Conservation (phyloP, 2,329 filamentous ascomycete species). For the Simplicillium sp. region DNA sequence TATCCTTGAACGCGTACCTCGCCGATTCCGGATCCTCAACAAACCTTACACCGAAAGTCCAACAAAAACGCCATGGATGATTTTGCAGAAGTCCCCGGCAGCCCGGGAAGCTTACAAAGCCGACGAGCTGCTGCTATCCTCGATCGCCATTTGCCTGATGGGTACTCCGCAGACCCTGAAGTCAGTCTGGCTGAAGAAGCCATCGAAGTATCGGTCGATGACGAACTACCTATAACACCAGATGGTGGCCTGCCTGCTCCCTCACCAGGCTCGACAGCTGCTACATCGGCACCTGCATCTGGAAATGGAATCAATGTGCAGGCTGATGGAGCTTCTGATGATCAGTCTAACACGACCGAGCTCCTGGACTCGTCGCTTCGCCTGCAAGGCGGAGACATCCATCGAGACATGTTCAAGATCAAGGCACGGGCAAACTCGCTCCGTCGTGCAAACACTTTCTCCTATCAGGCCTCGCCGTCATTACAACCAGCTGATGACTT, state of each 20-base stretch:
- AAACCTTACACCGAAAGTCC: too few relatives aligned
- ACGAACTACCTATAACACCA: constrained; percentile 6
- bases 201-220: constrained; percentile 6
- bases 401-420: constrained; percentile 69
- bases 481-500: constrained; percentile 19
- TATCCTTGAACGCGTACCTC: too few relatives aligned
- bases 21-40: too few relatives aligned
- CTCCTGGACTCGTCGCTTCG: constrained; percentile 50
- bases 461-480: constrained; percentile 33
- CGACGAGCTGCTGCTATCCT: constrained; percentile 24
- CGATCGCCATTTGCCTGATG: constrained; percentile 26
- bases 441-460: constrained; percentile 59
- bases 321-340: constrained; percentile 14
- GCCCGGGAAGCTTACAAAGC: constrained; percentile 16
- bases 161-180: constrained; percentile 28
- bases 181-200: constrained; percentile 17
- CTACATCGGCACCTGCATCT: constrained; percentile 9
- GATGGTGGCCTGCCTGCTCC: background rate
- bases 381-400: constrained; percentile 68
- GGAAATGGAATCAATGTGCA: constrained; percentile 8
- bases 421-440: constrained; percentile 42
- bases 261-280: constrained; percentile 7
- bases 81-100: constrained; percentile 14
- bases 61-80: constrained; percentile 17
- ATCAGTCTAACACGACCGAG: constrained; percentile 26